Base-by-base conservation (phyloP, 805 yeast species). In the Lipomyces spencermartinsiae region DNA sequence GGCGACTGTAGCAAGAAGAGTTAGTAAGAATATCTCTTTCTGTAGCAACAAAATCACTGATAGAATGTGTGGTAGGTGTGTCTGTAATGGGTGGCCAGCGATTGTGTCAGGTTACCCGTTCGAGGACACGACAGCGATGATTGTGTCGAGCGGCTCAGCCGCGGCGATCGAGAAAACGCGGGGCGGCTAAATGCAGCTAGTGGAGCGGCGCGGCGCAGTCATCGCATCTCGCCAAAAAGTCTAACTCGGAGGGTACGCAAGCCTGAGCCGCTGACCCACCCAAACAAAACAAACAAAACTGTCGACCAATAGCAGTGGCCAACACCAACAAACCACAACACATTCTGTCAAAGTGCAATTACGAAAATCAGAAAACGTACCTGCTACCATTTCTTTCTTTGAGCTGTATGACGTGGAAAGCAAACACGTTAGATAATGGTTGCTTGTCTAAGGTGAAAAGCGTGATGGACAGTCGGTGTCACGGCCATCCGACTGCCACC, bases 351-450 rank as follows among this genome's bases (percentile, higher is more conserved):
- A 14, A 14, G 9, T 33, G 8, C 16, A 37, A n/a, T 19, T 5
- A 29, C 22, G 51, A 53, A 61, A 19, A 19, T n/a, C 4, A 8
- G 34, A 34, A 43, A 12, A 58, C 71, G 56, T 59, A 67, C 71
- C 71, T 69, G 67, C 70, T 65, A 37, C 97, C 97, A 70, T 85
- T 89, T 81, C 96, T 88, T 76, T 90, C 93, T 75, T 90, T 89
- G 76, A 92, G 84, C 61, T 89, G 83, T 53, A 83, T 76, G 12
- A 34, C 6, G 19, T 37, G 19, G 14, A 37, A 46, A 58, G n/a
- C 2, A 37, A 53, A 4, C n/a, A 54, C 25, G 56, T 53, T 25
- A 53, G 56, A 5, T 31, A 25, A 53, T 4, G 34, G 34, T 33
- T 43, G 55, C 56, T 12, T 10, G 2, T 22, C 10, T 10, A 53